Percentiles rank a stretch among this genome's conserved stretches.
Conservation (phyloP, 805 yeast genomes). For the Pichia ethanolica region DNA sequence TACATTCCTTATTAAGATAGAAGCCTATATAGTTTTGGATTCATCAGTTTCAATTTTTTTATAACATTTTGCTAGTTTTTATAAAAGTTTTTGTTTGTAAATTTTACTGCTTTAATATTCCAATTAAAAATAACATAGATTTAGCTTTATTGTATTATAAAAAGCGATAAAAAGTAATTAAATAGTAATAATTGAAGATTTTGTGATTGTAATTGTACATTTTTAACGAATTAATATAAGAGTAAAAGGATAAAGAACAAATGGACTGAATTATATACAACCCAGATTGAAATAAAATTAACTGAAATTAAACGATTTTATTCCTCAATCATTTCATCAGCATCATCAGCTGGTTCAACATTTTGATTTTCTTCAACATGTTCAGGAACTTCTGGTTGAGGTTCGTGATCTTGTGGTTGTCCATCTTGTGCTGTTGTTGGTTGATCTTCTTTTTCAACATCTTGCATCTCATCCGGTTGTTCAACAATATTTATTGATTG, state of each 20-base stretch:
- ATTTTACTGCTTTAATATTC: too few relatives aligned
- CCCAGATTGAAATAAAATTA: too few relatives aligned
- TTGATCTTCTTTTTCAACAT: too few relatives aligned
- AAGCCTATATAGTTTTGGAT: too few relatives aligned
- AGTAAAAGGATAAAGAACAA: background rate
- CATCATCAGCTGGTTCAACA: conserved; percentile 11
- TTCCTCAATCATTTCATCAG: conserved; percentile 22
- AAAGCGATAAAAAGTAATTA: too few relatives aligned
- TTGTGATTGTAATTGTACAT: background rate
- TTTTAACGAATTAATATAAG: background rate
- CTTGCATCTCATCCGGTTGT: background rate
- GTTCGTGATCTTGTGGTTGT: too few relatives aligned
- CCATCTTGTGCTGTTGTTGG: too few relatives aligned
- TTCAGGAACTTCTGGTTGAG: too few relatives aligned
- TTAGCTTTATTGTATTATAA: too few relatives aligned
- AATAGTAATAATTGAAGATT: too few relatives aligned
- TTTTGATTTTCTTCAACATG: background rate
- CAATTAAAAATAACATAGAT: too few relatives aligned
- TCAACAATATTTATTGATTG: background rate
- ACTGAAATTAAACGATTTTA: background rate
- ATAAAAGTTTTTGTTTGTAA: background rate
- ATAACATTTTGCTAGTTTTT: background rate
- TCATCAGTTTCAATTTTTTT: background rate
- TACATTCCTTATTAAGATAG: background rate
- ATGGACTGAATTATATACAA: too few relatives aligned